Percentiles rank a stretch among this genome's conserved stretches.
phyloP scores from a whole-genome alignment of 2,329 filamentous ascomycete species.

The Ceratocystiopsis brevicomis region DNA sequence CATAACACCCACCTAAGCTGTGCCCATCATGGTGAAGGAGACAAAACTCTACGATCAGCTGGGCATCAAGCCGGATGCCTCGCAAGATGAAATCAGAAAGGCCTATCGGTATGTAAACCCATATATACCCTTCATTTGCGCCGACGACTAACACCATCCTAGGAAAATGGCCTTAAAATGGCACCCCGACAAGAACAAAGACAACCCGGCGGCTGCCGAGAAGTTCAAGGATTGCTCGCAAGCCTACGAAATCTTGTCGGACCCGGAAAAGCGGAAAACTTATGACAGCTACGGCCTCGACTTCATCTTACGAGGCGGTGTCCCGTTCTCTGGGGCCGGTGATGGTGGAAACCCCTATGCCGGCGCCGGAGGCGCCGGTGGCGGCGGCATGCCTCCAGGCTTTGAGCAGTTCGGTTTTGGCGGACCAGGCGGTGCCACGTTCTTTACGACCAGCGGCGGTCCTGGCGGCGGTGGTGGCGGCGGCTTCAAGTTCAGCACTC shows the following conservation, averaged over 20 bases:
- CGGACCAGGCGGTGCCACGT: conserved; percentile 33
- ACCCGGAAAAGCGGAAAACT: conserved; percentile 87
- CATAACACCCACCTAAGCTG: background rate
- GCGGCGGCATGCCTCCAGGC: conserved; percentile 30
- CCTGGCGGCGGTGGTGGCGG: conserved; percentile 25
- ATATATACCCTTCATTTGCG: background rate
- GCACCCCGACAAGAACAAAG: conserved; percentile 96
- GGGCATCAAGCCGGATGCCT: conserved; percentile 56
- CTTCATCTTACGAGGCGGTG: conserved; percentile 68
- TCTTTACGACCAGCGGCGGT: conserved; percentile 34
- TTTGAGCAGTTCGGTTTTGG: conserved; percentile 11
- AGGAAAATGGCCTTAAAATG: conserved; percentile 79
- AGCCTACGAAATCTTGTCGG: conserved; percentile 93
- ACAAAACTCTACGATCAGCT: conserved; percentile 65
- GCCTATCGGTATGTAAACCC: conserved; percentile 54
- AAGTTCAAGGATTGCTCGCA: conserved; percentile 98
- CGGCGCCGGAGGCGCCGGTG: conserved; percentile 16
- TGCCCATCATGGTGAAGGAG: conserved; percentile 17
- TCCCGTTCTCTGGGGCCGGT: conserved; percentile 44
- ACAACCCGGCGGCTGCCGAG: conserved; percentile 66
- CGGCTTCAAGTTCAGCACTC: conserved; percentile 68
- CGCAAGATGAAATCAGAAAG: conserved; percentile 93
- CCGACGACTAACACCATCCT: conserved; percentile 1
- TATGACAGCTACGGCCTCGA: conserved; percentile 94
- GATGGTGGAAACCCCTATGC: conserved; percentile 11